Conservation (phyloP, 2,329 filamentous ascomycete species). For the Bretziella fagacearum region DNA sequence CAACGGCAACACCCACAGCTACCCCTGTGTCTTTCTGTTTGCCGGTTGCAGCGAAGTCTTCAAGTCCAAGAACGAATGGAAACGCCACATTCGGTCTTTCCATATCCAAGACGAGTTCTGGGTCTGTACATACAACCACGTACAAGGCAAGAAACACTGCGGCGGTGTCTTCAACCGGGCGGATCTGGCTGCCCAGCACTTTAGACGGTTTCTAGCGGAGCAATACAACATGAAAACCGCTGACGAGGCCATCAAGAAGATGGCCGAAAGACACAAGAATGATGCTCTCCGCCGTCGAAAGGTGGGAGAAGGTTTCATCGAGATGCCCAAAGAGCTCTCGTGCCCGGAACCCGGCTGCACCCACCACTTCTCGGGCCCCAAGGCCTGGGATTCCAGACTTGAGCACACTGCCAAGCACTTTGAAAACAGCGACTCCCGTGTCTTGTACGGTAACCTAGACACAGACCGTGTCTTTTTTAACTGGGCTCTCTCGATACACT, state of each 20-base stretch:
- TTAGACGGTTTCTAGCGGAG: conserved; percentile 54
- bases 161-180: conserved; percentile 70
- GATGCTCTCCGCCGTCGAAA: not conserved
- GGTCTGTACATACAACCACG: conserved; percentile 47
- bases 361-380: conserved; percentile 39
- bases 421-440: conserved; percentile 30
- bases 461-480: not conserved
- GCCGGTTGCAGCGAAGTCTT: conserved; percentile 63
- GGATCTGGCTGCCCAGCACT: conserved; percentile 78
- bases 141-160: not conserved
- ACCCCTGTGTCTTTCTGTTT: conserved; percentile 52
- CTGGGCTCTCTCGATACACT: not conserved
- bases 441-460: not conserved
- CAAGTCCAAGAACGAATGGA: conserved; percentile 84
- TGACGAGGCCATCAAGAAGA: conserved; percentile 24
- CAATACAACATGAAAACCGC: conserved; percentile 29
- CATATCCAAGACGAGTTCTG: conserved; percentile 62
- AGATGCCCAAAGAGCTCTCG: conserved; percentile 23
- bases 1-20: not conserved
- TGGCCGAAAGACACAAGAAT: conserved; percentile 24
- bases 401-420: conserved; percentile 76
- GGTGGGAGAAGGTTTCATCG: not conserved
- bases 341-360: conserved; percentile 49
- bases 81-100: conserved; percentile 67
- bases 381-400: conserved; percentile 66